Evolutionary conservation across 306 rosid species (phyloP), one percentile per base, ranked within the genome.

Genomic region (Vigna radiata): DNA sequence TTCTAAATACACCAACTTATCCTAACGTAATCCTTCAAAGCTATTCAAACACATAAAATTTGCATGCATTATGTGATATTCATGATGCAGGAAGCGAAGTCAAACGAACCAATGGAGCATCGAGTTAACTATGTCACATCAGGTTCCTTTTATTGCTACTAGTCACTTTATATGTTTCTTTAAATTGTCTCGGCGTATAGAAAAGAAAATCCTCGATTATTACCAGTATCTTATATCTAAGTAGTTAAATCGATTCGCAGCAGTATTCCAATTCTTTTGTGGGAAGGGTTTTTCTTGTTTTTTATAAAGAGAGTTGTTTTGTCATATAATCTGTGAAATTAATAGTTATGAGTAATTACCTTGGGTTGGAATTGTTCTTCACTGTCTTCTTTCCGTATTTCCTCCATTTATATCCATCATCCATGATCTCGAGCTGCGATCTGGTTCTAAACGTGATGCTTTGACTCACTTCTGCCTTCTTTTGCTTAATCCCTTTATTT

Each of bases 331-430:
- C 9, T 10, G 48, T 43, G 14, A 43, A 43, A 43, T 43, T 43
- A 11, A 9, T 9, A 41, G 12, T 41, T 41, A 8, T 8, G 46
- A 12, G 4, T 36, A 36, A 36, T 41, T 86, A 91, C 97, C 97
- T 91, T 31, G 90, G 97, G 71, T 91, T 41, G 2, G 90, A 86
- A 76, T 73, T 91, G 77, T 88, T 86, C 83, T 91, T 91, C 7
- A 91, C 97, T 0, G 81, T 70, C 53, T 91, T 91, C 86, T 87
- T 91, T 44, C 95, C 97, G 17, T 91, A 91, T 73, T 91, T 91
- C 80, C 97, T 89, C 97, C 97, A 91, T 70, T 87, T 91, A 73
- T 83, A 91, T 56, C 97, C 97, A 82, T 91, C 97, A 60, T 91
- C 95, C 91, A 91, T 88, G 21, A 82, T 53, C 85, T 89, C 97